Base-by-base conservation (phyloP, 2,329 filamentous ascomycete genomes). In the Chaetomiaceae sp. region DNA sequence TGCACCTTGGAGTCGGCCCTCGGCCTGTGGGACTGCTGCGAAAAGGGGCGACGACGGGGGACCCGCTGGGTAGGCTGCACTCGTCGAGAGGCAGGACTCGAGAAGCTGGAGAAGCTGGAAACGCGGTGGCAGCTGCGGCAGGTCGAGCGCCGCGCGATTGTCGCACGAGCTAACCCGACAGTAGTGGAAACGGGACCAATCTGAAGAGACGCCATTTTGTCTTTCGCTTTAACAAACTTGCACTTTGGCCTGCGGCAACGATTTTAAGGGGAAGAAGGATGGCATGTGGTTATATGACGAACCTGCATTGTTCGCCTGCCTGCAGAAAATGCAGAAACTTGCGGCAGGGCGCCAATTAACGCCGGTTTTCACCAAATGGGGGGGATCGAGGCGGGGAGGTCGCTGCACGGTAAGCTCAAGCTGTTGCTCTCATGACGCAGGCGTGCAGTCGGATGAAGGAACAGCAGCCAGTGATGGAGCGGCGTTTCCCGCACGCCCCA, bases 1-100 rank as follows among this genome's bases (percentile, higher is more conserved):
- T 72, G 23, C 76, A 81, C 70, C 25, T 76, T 74, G 44, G 77
- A 74, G 27, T 77, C 74, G 67, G 81, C 80, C 53, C 72, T 72
- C 33, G 72, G 75, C 57, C 74, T 69, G 57, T 73, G 72, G 51
- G 73, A 72, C 37, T 75, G 70, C 53, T 72, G 72, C 44, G 75
- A 75, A 50, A 68, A 71, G 43, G 62, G 58, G 29, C 66, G 69
- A 21, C 66, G 64, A 18, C 62, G 58, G 43, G 63, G 37, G 55
- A 49, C 60, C 62, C 61, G 38, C 34, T 38, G 50, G 21, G 53
- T 23, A 36, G 52, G 37, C 25, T 56, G 55, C 36, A 43, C 60
- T 47, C 63, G 61, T 33, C 58, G 56, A 18, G 56, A 41, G 29
- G 45, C 44, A 30, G 48, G 8, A 25, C 38, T 25, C 8, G 30